Base-by-base conservation (phyloP, 306 rosid genomes). In the Casuarina glauca region DNA sequence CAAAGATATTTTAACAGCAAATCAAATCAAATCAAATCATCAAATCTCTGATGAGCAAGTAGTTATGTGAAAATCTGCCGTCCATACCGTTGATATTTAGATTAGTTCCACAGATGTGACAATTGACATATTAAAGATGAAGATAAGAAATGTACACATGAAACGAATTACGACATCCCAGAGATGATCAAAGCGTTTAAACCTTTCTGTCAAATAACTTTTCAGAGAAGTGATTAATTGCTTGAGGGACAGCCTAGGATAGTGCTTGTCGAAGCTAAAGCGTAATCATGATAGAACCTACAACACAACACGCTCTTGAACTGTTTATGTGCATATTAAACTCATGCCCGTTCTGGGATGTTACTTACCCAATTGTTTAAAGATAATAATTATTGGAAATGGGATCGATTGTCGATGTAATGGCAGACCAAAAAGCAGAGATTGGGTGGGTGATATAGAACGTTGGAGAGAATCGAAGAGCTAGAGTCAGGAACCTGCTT, bases 181-280 rank as follows among this genome's bases (percentile, higher is more conserved):
- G 9, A 48, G 9, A 52, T 19, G 68, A 74, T 72, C 63, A 70
- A 88, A 89, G 89, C 58, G 90, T 86, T 69, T 54, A 78, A 76
- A 83, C 82, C 82, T 87, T 82, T 79, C 54, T 4, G 83, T 73
- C 74, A 81, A 83, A 89, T 76, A 74, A 81, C 80, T 71, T 82
- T 52, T 52, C 70, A 53, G 64, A 76, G 84, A 89, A 75, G 86
- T 54, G 81, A 58, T 26, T 61, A 43, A 71, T 74, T 76, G 76
- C 81, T 78, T 72, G 39, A 81, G 66, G 58, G 86, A 88, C 90
- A 87, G 87, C 76, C 84, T 81, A 81, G 86, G 88, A 75, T 73
- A 74, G 83, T 70, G 86, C 86, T 81, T 80, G 85, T 83, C 69
- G 78, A 79, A 81, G 86, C 74, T 44, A 69, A 69, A 83, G 55